phyloP scores from a whole-genome alignment of 192 early-diverging fungal species.

The Backusella westeae region DNA sequence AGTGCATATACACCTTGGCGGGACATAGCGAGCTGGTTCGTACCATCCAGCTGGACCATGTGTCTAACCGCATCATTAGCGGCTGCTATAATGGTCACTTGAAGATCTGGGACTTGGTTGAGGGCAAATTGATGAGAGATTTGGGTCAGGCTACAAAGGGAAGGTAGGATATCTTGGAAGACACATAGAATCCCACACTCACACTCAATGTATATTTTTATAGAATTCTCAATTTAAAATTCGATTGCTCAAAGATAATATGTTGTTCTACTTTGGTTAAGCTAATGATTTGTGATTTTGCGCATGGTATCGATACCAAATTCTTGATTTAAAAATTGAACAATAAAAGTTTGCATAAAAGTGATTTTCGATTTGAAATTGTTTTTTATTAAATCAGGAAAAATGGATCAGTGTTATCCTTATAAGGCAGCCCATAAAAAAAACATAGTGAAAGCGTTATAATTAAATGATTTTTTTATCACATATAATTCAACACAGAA shows the following conservation, averaged over 20 bases:
- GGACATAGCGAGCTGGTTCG: constrained; percentile 72
- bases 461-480: too few relatives aligned
- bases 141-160: constrained; percentile 59
- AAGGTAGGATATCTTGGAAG: constrained; percentile 30
- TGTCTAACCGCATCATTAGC: constrained; percentile 64
- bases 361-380: not conserved
- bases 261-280: constrained; percentile 76
- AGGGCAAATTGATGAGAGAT: constrained; percentile 56
- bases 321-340: constrained; percentile 36
- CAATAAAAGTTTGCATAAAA: not conserved
- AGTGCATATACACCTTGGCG: constrained; percentile 42
- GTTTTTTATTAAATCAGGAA: too few relatives aligned
- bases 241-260: constrained; percentile 79
- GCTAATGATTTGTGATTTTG: constrained; percentile 74
- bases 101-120: constrained; percentile 83
- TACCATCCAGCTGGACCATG: constrained; percentile 64
- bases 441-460: too few relatives aligned
- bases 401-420: too few relatives aligned
- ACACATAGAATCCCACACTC: not conserved
- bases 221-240: constrained; percentile 80
- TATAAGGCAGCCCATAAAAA: too few relatives aligned
- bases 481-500: too few relatives aligned
- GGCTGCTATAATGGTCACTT: constrained; percentile 87
- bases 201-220: not conserved
- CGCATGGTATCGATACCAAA: constrained; percentile 56